These are phyloP conservation scores for Lasiosphaeria hispida DNA, from an alignment of 495 filamentous ascomycete genomes.

Conservation along the genomic window DNA sequence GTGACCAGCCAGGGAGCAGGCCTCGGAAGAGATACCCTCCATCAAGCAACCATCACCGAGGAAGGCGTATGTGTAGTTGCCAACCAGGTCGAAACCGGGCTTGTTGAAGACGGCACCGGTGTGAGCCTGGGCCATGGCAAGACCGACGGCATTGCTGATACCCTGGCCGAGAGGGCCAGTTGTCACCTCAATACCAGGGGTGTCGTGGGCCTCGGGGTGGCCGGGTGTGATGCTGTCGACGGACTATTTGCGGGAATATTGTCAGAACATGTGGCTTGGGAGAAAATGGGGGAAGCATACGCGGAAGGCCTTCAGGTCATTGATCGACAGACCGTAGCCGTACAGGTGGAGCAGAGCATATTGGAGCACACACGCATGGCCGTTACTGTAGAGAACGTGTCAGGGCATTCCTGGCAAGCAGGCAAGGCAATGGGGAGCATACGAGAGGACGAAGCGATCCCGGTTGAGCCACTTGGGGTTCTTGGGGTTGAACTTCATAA, in stretches of 20 bases:
- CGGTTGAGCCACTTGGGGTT: conserved; percentile 96
- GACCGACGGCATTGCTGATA: conserved; percentile 92
- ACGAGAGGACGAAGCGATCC: conserved; percentile 99
- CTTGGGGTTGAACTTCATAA: conserved; percentile 99
- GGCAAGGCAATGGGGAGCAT: conserved; percentile 47
- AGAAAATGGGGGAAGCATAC: conserved; percentile 52
- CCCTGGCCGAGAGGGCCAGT: conserved; percentile 96
- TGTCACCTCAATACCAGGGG: conserved; percentile 94
- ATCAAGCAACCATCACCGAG: conserved; percentile 98
- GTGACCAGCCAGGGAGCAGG: conserved; percentile 89
- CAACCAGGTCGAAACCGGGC: conserved; percentile 84
- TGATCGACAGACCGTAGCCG: conserved; percentile 80
- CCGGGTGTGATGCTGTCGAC: conserved; percentile 93
- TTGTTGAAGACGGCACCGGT: conserved; percentile 93
- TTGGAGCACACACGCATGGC: conserved; percentile 98
- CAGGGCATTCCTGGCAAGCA: background rate
- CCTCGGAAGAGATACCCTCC: conserved; percentile 96
- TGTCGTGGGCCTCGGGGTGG: conserved; percentile 96
- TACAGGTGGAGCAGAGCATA: conserved; percentile 97
- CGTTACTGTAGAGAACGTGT: conserved; percentile 62
- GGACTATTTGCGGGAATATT: conserved; percentile 44
- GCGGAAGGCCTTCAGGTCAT: conserved; percentile 93
- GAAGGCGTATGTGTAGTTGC: conserved; percentile 96
- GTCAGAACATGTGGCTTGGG: conserved; percentile 14
- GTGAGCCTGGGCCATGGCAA: conserved; percentile 93